phyloP scores from a whole-genome alignment of 2,329 filamentous ascomycete genomes.

The Monilinia fructigena region DNA sequence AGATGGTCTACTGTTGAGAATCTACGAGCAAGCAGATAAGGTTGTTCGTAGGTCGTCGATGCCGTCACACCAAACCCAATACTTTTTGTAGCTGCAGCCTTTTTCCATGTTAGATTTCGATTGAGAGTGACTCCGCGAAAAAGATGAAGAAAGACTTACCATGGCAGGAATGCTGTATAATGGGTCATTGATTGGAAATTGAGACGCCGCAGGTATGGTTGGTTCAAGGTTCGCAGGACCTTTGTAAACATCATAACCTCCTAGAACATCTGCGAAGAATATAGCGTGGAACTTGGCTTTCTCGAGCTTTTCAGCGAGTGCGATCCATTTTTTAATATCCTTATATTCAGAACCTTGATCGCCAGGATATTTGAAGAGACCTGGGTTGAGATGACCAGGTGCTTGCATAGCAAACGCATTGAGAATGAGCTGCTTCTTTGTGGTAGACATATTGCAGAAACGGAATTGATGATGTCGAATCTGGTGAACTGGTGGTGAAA shows the following conservation, averaged over 20 bases:
- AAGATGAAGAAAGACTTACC: slow-evolving; percentile 46
- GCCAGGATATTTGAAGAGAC: slow-evolving; percentile 62
- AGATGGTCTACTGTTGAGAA: slow-evolving; percentile 39
- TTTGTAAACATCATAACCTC: slow-evolving; percentile 69
- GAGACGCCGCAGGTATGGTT: slow-evolving; percentile 60
- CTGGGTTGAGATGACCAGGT: slow-evolving; percentile 54
- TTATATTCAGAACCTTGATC: slow-evolving; percentile 63
- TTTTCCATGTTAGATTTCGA: slow-evolving; percentile 6
- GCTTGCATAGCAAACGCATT: slow-evolving; percentile 53
- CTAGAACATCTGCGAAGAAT: slow-evolving; percentile 66
- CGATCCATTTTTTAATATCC: slow-evolving; percentile 58
- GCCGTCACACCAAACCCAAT: slow-evolving; percentile 69
- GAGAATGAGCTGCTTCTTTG: slow-evolving; percentile 48
- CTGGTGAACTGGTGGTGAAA: neutral
- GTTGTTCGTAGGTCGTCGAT: slow-evolving; percentile 62
- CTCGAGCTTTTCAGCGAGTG: slow-evolving; percentile 59
- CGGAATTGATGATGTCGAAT: neutral
- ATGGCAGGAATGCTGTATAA: slow-evolving; percentile 62
- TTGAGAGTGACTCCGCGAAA: too few species aligned
- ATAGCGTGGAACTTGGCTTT: slow-evolving; percentile 63
- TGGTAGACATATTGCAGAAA: slow-evolving; percentile 27
- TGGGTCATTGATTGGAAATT: slow-evolving; percentile 72
- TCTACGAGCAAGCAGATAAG: slow-evolving; percentile 33
- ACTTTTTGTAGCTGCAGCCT: slow-evolving; percentile 55
- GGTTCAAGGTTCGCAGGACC: slow-evolving; percentile 58